These are phyloP conservation scores for Sphaerobolus stellatus DNA, from an alignment of 1,284 basidiomycete species.

Conservation along the genomic window DNA sequence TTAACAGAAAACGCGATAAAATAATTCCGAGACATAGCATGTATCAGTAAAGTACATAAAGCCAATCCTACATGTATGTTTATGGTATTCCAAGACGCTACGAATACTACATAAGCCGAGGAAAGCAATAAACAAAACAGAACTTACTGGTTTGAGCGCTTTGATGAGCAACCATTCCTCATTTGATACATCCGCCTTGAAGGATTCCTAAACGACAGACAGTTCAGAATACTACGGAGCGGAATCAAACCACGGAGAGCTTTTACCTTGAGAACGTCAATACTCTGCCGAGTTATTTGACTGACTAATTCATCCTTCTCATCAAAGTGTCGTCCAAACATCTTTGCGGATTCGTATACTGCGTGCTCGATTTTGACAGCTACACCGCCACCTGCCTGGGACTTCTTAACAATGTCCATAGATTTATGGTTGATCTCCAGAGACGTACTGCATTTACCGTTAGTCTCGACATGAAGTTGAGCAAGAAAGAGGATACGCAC, in stretches of 20 bases:
- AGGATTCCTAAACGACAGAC: conserved; percentile 75
- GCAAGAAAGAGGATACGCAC: conserved; percentile 46
- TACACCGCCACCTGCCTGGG: conserved; percentile 92
- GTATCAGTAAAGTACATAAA: no score
- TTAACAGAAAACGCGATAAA: no score
- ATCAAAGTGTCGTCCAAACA: conserved; percentile 93
- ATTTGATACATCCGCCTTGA: conserved; percentile 86
- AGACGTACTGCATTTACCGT: conserved; percentile 63
- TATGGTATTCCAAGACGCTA: conserved; percentile 8
- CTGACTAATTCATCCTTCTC: conserved; percentile 95
- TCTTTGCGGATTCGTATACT: conserved; percentile 92
- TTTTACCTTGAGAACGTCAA: conserved; percentile 88
- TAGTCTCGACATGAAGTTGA: background rate
- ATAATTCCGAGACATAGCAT: no score
- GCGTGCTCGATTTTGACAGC: conserved; percentile 99
- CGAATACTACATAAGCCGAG: background rate
- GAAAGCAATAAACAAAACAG: background rate
- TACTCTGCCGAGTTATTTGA: conserved; percentile 87
- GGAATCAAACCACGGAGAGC: conserved; percentile 10
- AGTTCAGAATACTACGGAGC: conserved; percentile 11
- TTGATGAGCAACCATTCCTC: conserved; percentile 97
- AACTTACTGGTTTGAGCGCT: conserved; percentile 79
- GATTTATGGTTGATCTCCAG: conserved; percentile 93
- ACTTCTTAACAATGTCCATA: conserved; percentile 86
- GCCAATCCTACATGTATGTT: no score